Base-by-base conservation (phyloP, 805 yeast species). In the Yamadazyma scolyti region DNA sequence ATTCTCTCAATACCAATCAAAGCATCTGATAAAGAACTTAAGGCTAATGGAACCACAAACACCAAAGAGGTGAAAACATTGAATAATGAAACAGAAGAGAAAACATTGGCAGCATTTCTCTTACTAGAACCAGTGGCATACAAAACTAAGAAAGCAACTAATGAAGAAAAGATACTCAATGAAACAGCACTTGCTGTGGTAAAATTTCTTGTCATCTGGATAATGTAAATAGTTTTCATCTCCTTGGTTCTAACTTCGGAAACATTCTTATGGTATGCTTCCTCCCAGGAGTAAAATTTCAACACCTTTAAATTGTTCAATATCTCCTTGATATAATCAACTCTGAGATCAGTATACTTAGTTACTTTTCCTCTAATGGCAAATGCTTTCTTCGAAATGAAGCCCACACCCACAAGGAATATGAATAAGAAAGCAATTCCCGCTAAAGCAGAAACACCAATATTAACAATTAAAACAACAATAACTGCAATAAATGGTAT, bases 251-350 rank as follows among this genome's bases (percentile, higher is more conserved):
- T 73, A 16, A 75, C 65, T 9, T 64, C 68, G 10, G 74, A 48
- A 20, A 89, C 71, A 31, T 70, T 61, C 7, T 68, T 54, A 32
- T 68, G 68, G 52, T 86, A 89, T 1, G 96, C 88, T 19, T 67
- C 68, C 58, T 89, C 97, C 96, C 96, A 89, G 1, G 94, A 84
- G 53, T 88, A 89, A 53, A 73, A 83, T 61, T 89, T 89, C 54
- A 89, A 84, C 52, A 81, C 71, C 49, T 83, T 85, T 70, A 89
- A 74, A 42, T 82, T 77, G 48, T 73, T 77, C 42, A 89, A 65
- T 17, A 87, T 75, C 54, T 89, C 97, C 43, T 84, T 81, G 54
- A 87, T 78, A 28, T 75, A 67, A 27, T 77, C 69, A 14, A 89
- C 86, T 48, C 97, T 77, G 13, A 63, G 56, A 54, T 89, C 97